Percentiles rank a stretch among this genome's conserved stretches.
Conservation (phyloP, 495 filamentous ascomycete genomes). For the Schizothecium vesticola region DNA sequence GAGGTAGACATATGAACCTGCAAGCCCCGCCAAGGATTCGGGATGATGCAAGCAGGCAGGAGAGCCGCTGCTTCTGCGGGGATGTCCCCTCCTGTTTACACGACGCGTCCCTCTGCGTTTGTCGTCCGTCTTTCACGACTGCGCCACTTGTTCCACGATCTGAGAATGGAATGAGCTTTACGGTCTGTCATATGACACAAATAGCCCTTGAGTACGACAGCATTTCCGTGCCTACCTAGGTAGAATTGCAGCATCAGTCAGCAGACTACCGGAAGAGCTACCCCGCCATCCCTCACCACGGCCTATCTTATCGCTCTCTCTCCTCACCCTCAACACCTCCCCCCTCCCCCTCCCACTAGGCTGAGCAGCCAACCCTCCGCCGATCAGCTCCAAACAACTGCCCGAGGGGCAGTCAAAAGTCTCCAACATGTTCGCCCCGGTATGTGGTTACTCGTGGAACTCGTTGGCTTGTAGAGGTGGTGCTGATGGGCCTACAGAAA, state of each 20-base stretch:
- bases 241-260: background rate
- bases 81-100: background rate
- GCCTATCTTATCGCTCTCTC: slow-evolving; percentile 17
- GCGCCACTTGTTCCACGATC: background rate
- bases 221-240: background rate
- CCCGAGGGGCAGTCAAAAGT: background rate
- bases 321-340: background rate
- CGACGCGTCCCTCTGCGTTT: background rate
- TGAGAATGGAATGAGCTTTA: background rate
- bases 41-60: background rate
- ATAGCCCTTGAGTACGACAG: background rate
- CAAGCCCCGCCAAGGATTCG: background rate
- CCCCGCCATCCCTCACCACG: slow-evolving; percentile 8
- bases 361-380: background rate
- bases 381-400: background rate
- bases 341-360: background rate
- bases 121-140: background rate
- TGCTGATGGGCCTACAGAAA: slow-evolving; percentile 49
- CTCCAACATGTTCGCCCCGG: slow-evolving; percentile 40
- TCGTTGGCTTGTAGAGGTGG: background rate
- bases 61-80: background rate
- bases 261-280: slow-evolving; percentile 7
- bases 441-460: slow-evolving; percentile 13
- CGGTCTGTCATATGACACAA: slow-evolving; percentile 1
- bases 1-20: background rate